Base-by-base conservation (phyloP, 2,329 filamentous ascomycete genomes). In the Colletotrichum aenigma region DNA sequence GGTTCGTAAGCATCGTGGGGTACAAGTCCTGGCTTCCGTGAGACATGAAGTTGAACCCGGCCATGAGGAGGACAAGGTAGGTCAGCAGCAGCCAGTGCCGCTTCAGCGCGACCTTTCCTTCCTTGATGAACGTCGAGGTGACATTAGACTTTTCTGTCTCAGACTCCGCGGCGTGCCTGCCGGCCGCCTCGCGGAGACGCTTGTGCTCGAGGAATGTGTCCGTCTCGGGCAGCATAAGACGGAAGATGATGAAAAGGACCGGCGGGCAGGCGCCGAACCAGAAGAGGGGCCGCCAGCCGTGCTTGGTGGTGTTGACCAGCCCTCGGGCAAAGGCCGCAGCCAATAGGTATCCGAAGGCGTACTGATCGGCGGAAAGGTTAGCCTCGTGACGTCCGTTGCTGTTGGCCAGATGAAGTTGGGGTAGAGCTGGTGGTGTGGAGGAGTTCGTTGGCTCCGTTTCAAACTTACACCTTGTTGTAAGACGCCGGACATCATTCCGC, bases 31-130 rank as follows among this genome's bases (percentile, higher is more conserved):
- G 84, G 26, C 91, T 94, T 70, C 94, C 94, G 81, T 96, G 94
- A 21, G 93, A 94, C 94, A 97, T 96, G 82, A 97, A 97, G 85
- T 97, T 98, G 88, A 98, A 97, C 6, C 95, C 95, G 3, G 95
- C 93, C 95, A 97, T 97, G 52, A 98, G 88, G 24, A 98, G 87
- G 8, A 98, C 94, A 73, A 98, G 88, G 85, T 98, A 98, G 43
- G 92, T 87, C 71, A 98, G 87, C 4, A 97, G 84, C 16, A 95
- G 78, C 96, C 96, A 98, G 84, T 98, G 95, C 13, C 91, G 90
- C 84, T 91, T 93, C 34, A 98, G 81, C 0, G 95, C 95, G 1
- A 96, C 91, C 80, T 94, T 94, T 76, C 94, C 95, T 84, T 98
- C 95, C 1, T 89, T 85, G 30, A 96, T 70, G 82, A 98, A 97